Percentiles rank a stretch among this genome's conserved stretches.
Conservation (phyloP, 2,329 filamentous ascomycete species). For the Pseudocercospora eumusae region DNA sequence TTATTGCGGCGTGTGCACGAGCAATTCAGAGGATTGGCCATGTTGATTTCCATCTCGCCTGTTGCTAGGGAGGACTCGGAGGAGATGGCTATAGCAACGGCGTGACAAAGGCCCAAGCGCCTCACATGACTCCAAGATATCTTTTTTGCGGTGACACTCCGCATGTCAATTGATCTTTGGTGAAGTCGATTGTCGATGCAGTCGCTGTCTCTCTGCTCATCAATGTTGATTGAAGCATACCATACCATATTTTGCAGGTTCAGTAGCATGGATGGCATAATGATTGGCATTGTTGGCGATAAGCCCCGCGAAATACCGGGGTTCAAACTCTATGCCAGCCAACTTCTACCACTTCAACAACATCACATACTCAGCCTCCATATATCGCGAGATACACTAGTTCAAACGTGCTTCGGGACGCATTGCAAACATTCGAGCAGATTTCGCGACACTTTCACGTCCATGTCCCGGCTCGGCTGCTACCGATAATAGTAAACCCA, state of each 20-base stretch:
- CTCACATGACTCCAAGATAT: not conserved
- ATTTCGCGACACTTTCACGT: slow-evolving; percentile 1
- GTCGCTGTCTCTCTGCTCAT: not conserved
- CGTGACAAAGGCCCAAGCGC: not conserved
- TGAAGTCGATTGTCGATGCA: not conserved
- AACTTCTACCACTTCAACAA: slow-evolving; percentile 2
- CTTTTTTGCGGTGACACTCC: not conserved
- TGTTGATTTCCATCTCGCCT: not conserved
- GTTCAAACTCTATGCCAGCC: slow-evolving; percentile 2
- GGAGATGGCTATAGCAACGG: not conserved
- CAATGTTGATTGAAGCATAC: not conserved
- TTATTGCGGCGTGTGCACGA: no score
- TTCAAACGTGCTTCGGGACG: no score
- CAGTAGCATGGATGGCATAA: no score
- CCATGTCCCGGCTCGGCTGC: slow-evolving; percentile 26
- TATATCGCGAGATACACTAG: not conserved
- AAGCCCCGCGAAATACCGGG: not conserved
- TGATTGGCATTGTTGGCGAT: no score
- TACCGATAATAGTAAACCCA: slow-evolving; percentile 15
- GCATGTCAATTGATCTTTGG: not conserved
- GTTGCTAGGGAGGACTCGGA: slow-evolving; percentile 13
- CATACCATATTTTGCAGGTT: not conserved
- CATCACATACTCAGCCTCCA: no score
- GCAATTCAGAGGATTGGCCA: not conserved
- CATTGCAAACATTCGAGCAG: not conserved